Evolutionary conservation across 352 stramenopile genomes (phyloP).

Genomic region (Saprolegnia parasitica): DNA sequence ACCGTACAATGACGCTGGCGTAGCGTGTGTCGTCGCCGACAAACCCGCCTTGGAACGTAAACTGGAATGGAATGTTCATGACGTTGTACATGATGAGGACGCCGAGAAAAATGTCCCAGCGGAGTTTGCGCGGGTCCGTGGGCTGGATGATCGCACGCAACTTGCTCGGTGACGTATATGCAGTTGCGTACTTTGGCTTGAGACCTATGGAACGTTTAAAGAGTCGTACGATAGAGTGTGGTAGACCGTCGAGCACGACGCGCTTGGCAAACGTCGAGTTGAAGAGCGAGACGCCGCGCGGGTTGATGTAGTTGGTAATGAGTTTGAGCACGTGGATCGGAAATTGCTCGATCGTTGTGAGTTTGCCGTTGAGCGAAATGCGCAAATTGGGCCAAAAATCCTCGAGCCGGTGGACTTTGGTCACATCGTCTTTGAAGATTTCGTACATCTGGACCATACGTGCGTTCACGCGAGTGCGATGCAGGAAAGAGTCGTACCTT

Average conservation of each 20-base stretch:
- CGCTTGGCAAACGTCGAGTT: constrained; percentile 26
- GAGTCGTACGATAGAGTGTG: neutral
- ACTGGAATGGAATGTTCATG: constrained; percentile 30
- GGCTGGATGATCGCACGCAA: constrained; percentile 19
- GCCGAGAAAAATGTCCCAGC: constrained; percentile 26
- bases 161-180: neutral
- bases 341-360: constrained; percentile 26
- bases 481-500: neutral
- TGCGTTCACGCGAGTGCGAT: neutral
- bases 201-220: constrained; percentile 2
- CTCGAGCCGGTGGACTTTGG: constrained; percentile 15
- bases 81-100: constrained; percentile 31
- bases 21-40: neutral
- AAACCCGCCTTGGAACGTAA: constrained; percentile 27
- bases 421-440: constrained; percentile 17
- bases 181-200: constrained; percentile 2
- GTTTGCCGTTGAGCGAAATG: constrained; percentile 22
- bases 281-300: constrained; percentile 19
- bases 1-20: neutral
- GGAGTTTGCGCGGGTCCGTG: constrained; percentile 9
- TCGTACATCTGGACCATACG: constrained; percentile 20
- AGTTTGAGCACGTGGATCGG: constrained; percentile 18
- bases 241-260: constrained; percentile 15
- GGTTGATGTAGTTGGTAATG: constrained; percentile 12
- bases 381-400: constrained; percentile 20